Evolutionary conservation across 257 asterid species (phyloP).

Genomic region (Fraxinus pennsylvanica): DNA sequence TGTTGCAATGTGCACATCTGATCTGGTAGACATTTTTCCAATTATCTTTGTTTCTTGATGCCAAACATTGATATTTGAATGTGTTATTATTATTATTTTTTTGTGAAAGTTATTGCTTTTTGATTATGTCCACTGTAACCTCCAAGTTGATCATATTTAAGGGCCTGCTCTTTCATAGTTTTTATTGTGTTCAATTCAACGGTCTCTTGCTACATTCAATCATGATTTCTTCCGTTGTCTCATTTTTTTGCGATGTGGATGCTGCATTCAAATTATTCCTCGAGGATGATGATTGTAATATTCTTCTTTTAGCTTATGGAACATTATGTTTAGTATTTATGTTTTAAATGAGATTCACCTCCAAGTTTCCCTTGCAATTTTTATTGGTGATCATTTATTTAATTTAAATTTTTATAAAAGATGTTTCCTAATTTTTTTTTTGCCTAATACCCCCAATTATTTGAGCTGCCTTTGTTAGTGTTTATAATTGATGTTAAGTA

Average conservation of each 20-base stretch:
- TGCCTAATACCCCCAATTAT: too few relatives aligned
- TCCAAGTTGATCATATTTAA: background rate
- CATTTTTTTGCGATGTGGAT: background rate
- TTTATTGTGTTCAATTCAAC: background rate
- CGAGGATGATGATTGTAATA: background rate
- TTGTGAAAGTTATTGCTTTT: background rate
- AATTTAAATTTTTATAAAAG: too few relatives aligned
- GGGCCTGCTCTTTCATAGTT: background rate
- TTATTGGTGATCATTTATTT: too few relatives aligned
- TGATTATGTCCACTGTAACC: background rate
- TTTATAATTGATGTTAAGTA: too few relatives aligned
- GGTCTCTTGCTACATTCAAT: background rate
- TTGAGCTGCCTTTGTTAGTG: too few relatives aligned
- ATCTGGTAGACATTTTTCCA: background rate
- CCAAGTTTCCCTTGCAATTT: background rate
- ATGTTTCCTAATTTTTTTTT: too few relatives aligned
- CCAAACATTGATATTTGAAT: background rate
- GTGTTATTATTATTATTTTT: background rate
- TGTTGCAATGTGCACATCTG: background rate
- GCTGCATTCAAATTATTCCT: background rate
- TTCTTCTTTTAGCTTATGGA: background rate
- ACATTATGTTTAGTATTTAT: too few relatives aligned
- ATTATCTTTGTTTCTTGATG: background rate
- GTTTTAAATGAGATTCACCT: background rate
- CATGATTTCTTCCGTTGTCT: background rate